Percentiles rank a stretch among this genome's conserved stretches.
These are phyloP conservation scores for Lactarius pseudohatsudake DNA, from an alignment of 768 basidiomycete genomes.

Conservation along the genomic window DNA sequence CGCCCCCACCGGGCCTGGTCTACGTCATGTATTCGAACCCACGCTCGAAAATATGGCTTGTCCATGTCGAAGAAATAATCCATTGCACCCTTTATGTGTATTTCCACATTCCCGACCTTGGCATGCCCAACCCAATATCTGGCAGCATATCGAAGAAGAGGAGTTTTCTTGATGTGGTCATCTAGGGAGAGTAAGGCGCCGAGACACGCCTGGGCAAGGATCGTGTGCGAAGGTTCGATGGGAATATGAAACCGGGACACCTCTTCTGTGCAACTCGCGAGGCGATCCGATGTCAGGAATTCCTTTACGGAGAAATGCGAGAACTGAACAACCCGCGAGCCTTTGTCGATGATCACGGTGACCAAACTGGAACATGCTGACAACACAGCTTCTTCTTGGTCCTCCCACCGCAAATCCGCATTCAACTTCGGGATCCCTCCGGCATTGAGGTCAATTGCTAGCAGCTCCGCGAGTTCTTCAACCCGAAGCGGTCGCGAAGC, in stretches of 20 bases:
- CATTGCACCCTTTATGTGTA: neutral
- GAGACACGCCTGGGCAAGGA: constrained; percentile 1
- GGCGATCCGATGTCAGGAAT: neutral
- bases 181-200: neutral
- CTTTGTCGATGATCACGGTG: neutral
- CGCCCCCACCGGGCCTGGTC: no score
- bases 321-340: neutral
- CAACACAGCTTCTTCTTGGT: neutral
- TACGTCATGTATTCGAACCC: neutral
- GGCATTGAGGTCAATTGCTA: neutral
- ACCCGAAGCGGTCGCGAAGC: neutral
- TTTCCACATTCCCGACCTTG: neutral
- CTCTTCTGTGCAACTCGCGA: neutral
- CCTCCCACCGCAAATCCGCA: neutral
- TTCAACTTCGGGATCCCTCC: neutral
- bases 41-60: neutral
- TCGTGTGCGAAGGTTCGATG: neutral
- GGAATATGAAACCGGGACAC: neutral
- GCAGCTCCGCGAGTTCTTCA: neutral
- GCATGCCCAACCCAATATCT: neutral
- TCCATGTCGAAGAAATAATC: neutral
- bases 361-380: neutral
- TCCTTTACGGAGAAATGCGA: neutral
- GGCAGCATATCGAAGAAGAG: neutral
- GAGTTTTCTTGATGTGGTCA: neutral